phyloP scores from a whole-genome alignment of 805 yeast species.

The Huiozyma naganishii region DNA sequence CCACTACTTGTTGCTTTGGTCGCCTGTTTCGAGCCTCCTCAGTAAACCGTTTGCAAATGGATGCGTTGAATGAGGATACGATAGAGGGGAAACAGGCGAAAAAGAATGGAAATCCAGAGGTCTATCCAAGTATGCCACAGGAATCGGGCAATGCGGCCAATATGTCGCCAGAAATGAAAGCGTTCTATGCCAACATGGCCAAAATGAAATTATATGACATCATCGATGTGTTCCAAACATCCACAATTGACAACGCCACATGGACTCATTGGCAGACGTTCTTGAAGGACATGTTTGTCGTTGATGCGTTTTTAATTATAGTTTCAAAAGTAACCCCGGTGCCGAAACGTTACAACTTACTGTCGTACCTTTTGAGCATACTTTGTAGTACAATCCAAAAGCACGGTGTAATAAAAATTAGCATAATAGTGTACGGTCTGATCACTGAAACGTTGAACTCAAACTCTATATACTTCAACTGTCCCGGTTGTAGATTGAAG shows the following conservation, averaged over 20 bases:
- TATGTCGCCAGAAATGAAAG: neutral
- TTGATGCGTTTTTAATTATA: neutral
- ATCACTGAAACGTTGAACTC: slow-evolving; percentile 43
- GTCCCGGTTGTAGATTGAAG: slow-evolving; percentile 37
- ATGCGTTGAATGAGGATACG: too few relatives aligned
- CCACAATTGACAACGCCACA: neutral
- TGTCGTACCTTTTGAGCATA: neutral
- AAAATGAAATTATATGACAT: neutral
- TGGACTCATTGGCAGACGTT: neutral
- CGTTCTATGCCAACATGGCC: neutral
- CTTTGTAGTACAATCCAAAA: neutral
- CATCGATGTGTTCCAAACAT: neutral
- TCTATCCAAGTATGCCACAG: too few relatives aligned
- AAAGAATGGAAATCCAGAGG: too few relatives aligned
- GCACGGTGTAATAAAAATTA: neutral
- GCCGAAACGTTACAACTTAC: neutral
- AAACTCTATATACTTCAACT: slow-evolving; percentile 43
- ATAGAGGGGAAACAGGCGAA: too few relatives aligned
- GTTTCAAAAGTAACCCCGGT: neutral
- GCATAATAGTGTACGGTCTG: slow-evolving; percentile 9
- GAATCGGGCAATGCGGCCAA: too few relatives aligned
- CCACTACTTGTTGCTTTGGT: too few relatives aligned
- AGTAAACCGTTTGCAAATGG: too few relatives aligned
- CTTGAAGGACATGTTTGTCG: neutral
- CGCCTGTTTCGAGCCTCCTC: too few relatives aligned